Evolutionary conservation across 768 basidiomycete genomes (phyloP).

Genomic region (Trametes punicea): DNA sequence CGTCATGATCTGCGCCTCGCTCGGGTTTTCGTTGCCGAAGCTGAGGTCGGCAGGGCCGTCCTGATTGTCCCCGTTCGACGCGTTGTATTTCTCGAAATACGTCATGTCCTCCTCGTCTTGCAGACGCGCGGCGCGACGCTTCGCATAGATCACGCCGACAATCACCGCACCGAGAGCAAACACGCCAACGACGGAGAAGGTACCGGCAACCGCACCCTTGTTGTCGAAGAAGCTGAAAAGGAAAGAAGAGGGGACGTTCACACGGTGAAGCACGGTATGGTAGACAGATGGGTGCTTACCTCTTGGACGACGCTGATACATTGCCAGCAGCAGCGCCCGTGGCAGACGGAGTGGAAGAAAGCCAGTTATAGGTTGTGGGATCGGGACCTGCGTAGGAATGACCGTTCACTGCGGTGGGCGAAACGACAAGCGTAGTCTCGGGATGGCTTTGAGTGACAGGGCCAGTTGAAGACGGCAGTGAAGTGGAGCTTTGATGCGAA

Average conservation of each 20-base stretch:
- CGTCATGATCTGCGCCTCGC: slow-evolving; percentile 11
- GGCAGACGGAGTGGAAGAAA: slow-evolving; percentile 9
- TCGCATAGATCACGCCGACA: slow-evolving; percentile 28
- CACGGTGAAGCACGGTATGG: background rate
- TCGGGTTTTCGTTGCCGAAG: slow-evolving; percentile 4
- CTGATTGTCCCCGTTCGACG: slow-evolving; percentile 7
- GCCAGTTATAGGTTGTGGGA: slow-evolving; percentile 11
- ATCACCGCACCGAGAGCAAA: slow-evolving; percentile 33
- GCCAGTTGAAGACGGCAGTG: slow-evolving; percentile 11
- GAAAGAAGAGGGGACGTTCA: background rate
- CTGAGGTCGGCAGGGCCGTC: slow-evolving; percentile 6
- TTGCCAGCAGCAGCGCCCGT: slow-evolving; percentile 4
- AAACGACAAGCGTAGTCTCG: background rate
- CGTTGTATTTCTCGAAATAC: slow-evolving; percentile 30
- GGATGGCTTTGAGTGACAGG: background rate
- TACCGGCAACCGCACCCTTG: slow-evolving; percentile 45
- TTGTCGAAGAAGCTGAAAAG: slow-evolving; percentile 43
- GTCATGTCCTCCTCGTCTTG: slow-evolving; percentile 29
- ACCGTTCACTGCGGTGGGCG: slow-evolving; percentile 1
- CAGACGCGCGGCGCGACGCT: slow-evolving; percentile 29
- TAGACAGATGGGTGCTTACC: slow-evolving; percentile 6
- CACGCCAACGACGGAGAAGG: slow-evolving; percentile 42
- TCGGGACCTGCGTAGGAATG: slow-evolving; percentile 2
- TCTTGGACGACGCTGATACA: slow-evolving; percentile 14
- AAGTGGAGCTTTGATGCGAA: slow-evolving; percentile 7